These are phyloP conservation scores for Colletotrichum sp. DNA, from an alignment of 2,329 filamentous ascomycete species.

Conservation along the genomic window DNA sequence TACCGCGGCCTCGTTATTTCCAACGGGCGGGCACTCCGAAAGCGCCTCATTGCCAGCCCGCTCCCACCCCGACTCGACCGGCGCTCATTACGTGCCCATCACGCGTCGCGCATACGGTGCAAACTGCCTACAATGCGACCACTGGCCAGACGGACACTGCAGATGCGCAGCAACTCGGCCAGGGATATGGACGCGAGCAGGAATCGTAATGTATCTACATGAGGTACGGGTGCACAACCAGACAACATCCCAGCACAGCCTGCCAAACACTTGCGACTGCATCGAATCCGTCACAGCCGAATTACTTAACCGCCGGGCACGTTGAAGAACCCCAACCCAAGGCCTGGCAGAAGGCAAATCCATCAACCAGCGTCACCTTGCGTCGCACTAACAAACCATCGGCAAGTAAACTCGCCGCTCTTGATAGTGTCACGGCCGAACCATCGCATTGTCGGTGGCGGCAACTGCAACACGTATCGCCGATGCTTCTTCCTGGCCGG, in stretches of 20 bases:
- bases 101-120: not conserved
- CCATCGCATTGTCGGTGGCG: conserved; percentile 9
- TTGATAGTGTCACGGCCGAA: not conserved
- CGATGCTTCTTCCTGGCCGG: conserved; percentile 5
- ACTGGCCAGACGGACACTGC: not conserved
- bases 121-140: not conserved
- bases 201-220: not conserved
- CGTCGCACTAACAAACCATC: not conserved
- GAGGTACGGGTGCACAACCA: not conserved
- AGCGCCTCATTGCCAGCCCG: not conserved
- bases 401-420: not conserved
- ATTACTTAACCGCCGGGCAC: not conserved
- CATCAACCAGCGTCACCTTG: not conserved
- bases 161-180: not conserved
- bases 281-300: not conserved
- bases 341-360: not conserved
- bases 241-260: not conserved
- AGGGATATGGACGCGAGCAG: not conserved
- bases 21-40: conserved; percentile 4
- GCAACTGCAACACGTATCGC: not conserved
- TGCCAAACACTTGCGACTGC: not conserved
- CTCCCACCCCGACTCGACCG: not conserved
- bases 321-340: not conserved
- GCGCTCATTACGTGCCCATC: not conserved
- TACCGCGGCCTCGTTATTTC: not conserved